phyloP scores from a whole-genome alignment of 202 grass and related monocot species.

The Saccharum hybrid region DNA sequence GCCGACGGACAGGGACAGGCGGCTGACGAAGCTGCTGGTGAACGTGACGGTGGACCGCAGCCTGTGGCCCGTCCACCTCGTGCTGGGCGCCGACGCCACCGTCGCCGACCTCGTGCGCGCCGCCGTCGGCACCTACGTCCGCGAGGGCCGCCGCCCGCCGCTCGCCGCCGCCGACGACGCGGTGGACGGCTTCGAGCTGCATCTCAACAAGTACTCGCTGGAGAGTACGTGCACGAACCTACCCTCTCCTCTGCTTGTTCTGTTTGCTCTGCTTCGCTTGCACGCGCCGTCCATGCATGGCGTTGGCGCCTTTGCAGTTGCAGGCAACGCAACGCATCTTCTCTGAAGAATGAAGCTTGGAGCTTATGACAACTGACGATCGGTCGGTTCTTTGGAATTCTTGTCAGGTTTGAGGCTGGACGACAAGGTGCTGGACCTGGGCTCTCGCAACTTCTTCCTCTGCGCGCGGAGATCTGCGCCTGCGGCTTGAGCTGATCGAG shows the following conservation, averaged over 20 bases:
- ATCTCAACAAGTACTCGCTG: constrained; percentile 61
- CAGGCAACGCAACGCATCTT: no score
- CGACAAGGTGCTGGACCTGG: constrained; percentile 54
- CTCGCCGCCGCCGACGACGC: not conserved
- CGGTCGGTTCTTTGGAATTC: not conserved
- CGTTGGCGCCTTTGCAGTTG: no score
- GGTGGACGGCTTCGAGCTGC: constrained; percentile 38
- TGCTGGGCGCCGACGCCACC: constrained; percentile 49
- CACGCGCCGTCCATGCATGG: no score
- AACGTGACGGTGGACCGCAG: constrained; percentile 70
- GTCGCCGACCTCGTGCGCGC: constrained; percentile 53
- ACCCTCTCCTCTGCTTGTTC: not conserved
- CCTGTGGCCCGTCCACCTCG: constrained; percentile 57
- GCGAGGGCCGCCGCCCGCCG: constrained; percentile 43
- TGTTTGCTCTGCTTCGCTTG: no score
- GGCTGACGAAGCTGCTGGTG: constrained; percentile 59
- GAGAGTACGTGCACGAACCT: constrained; percentile 38
- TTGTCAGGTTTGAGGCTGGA: constrained; percentile 41
- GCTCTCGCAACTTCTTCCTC: constrained; percentile 69
- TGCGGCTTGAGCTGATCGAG: not conserved
- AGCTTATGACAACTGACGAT: not conserved
- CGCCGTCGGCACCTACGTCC: constrained; percentile 36
- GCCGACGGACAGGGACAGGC: not conserved
- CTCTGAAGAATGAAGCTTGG: not conserved
- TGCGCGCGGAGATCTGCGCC: constrained; percentile 32